Evolutionary conservation across 1,284 basidiomycete species (phyloP).

Genomic region (Bondarzewia mesenterica): DNA sequence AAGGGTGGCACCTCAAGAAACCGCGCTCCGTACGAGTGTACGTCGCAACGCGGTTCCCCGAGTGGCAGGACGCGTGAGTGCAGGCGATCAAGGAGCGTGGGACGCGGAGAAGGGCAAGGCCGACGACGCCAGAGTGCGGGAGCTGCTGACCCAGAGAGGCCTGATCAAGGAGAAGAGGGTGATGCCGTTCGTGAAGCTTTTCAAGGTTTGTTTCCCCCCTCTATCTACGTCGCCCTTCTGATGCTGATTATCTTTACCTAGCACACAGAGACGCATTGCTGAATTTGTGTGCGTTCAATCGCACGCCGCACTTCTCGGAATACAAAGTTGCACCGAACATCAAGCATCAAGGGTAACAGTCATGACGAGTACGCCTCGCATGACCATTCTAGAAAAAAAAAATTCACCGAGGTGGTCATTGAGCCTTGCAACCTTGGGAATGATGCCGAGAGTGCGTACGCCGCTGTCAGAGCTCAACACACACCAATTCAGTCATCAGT

Average conservation of each 20-base stretch:
- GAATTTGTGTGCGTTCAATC: slow-evolving; percentile 85
- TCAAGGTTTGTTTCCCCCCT: slow-evolving; percentile 62
- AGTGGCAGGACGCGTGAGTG: slow-evolving; percentile 88
- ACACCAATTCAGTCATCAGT: no score
- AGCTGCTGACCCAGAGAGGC: slow-evolving; percentile 64
- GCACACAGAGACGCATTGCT: slow-evolving; percentile 70
- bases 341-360: no score
- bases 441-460: no score
- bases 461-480: no score
- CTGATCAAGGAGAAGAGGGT: slow-evolving; percentile 92
- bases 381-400: no score
- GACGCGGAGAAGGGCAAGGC: slow-evolving; percentile 54
- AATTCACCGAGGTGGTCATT: no score
- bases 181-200: slow-evolving; percentile 91
- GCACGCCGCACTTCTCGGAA: slow-evolving; percentile 87
- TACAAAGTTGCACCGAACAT: no score
- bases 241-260: neutral
- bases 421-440: no score
- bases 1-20: slow-evolving; percentile 67
- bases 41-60: slow-evolving; percentile 87
- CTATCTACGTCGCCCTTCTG: neutral
- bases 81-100: slow-evolving; percentile 71
- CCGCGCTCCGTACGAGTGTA: slow-evolving; percentile 85
- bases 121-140: slow-evolving; percentile 79
- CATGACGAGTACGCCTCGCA: no score